Evolutionary conservation across 192 early-diverging fungal species (phyloP), one percentile per base, ranked within the genome.

Genomic region (Phlyctochytrium bullatum): DNA sequence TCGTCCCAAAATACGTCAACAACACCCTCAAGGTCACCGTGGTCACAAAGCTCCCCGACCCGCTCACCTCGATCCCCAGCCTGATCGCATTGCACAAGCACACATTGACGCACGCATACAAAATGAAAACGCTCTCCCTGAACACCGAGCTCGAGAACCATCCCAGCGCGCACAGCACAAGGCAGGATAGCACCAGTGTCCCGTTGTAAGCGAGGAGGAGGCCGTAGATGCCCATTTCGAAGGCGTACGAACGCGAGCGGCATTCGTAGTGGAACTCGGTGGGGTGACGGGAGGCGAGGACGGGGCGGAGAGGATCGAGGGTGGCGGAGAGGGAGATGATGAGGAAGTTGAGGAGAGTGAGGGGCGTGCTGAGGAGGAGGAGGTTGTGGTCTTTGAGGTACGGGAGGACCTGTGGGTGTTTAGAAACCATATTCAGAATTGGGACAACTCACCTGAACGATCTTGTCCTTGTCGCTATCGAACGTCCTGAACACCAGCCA

Each of bases 201-300:
- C 16, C 20, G 27, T 57, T 57, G 54, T 57, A 57, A 10, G 54
- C 27, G 27, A 57, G 27, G 14, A 57, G 54, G 27, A 27, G 12
- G 6, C 12, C 10, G 54, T 25, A 6, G 27, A 57, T 20, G 54
- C 4, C 27, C 12, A 10, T 25, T 28, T 57, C 12, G 54, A 57
- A 6, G 54, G 6, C 4, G 12, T 10, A 57, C 4, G 54, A 57
- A 25, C 6, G 6, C 12, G 20, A 25, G 4, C 27, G 54, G 54
- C 54, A 57, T 28, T 57, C 54, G 54, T 57, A 57, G 27, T 57
- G 54, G 54, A 20, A 57, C 12, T 6, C 25, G 20, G 54, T 25
- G 54, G 14, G 6, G 20, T 57, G 4, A 25, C 6, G 12, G 14
- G 27, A 10, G 20, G 25, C 54, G 14, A 57, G 10, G 4, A 10